Percentiles rank a stretch among this genome's conserved stretches.
Conservation (phyloP, 495 filamentous ascomycete genomes). For the Lichenothelia convexa region DNA sequence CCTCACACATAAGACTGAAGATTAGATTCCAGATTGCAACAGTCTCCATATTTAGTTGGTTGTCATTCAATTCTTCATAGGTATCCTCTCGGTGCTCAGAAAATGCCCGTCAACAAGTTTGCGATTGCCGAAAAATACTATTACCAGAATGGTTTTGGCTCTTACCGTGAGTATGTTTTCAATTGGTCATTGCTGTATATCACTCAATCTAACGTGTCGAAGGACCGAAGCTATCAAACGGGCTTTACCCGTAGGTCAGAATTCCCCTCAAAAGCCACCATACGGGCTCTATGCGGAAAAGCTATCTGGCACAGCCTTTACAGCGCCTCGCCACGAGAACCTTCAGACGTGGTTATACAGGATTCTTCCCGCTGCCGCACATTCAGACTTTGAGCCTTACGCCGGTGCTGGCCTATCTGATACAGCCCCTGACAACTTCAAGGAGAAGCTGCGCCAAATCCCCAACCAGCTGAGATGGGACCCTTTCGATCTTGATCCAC, state of each 20-base stretch:
- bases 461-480: slow-evolving; percentile 8
- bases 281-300: slow-evolving; percentile 8
- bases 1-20: too few relatives aligned
- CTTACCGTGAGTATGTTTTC: slow-evolving; percentile 1
- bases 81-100: too few relatives aligned
- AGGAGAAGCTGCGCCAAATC: slow-evolving; percentile 3
- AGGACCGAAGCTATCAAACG: slow-evolving; percentile 6
- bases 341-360: slow-evolving; percentile 8
- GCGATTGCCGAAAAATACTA: slow-evolving; percentile 1
- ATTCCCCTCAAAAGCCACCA: slow-evolving; percentile 4
- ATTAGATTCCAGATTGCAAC: too few relatives aligned
- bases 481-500: slow-evolving; percentile 5
- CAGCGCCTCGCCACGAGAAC: slow-evolving; percentile 4
- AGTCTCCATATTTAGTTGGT: too few relatives aligned
- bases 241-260: slow-evolving; percentile 4
- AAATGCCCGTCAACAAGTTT: slow-evolving; percentile 1
- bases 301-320: slow-evolving; percentile 5
- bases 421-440: background rate
- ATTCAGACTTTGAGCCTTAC: background rate
- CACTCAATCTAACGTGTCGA: background rate
- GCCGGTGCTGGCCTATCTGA: too few relatives aligned
- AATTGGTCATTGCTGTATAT: background rate
- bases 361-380: slow-evolving; percentile 6
- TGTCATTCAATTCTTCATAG: too few relatives aligned
- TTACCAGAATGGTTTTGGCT: slow-evolving; percentile 6